These are phyloP conservation scores for Tulasnella sp. DNA, from an alignment of 768 basidiomycete genomes.

Conservation along the genomic window DNA sequence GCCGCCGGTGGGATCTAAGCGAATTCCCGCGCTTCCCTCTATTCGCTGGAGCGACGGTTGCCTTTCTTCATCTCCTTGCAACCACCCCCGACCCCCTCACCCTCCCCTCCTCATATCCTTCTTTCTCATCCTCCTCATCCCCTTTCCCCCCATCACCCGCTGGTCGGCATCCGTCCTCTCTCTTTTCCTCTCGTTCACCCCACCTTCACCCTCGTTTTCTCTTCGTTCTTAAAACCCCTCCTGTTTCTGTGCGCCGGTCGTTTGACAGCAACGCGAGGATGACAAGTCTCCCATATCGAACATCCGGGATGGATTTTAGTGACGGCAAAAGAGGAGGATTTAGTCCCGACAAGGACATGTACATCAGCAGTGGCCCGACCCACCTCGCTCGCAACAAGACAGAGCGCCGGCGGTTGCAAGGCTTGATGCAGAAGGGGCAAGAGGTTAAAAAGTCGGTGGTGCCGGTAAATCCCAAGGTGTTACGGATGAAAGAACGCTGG, in stretches of 20 bases:
- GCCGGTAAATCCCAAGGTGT: constrained; percentile 11
- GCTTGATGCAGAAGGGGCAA: constrained; percentile 52
- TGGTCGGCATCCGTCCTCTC: too few species aligned
- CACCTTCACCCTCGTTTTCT: neutral
- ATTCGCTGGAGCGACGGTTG: too few species aligned
- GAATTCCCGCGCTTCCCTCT: neutral
- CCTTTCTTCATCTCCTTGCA: too few species aligned
- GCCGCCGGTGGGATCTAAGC: neutral
- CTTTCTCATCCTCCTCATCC: too few species aligned
- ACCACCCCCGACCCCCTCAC: too few species aligned
- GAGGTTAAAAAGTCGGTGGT: neutral
- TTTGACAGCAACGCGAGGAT: constrained; percentile 11
- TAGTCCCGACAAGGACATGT: neutral
- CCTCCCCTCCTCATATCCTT: too few species aligned
- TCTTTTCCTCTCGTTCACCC: too few species aligned
- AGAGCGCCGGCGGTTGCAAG: constrained; percentile 78
- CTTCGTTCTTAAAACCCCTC: constrained; percentile 6
- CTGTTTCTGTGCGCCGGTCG: neutral
- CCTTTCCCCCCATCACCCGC: too few species aligned
- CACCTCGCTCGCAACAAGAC: constrained; percentile 74
- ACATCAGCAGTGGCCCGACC: neutral
- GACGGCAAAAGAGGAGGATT: neutral
- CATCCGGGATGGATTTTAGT: constrained; percentile 4
- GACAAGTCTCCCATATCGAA: neutral
- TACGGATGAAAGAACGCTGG: constrained; percentile 21